Conservation (phyloP, 1,284 basidiomycete species). For the Ceratobasidium sp. region DNA sequence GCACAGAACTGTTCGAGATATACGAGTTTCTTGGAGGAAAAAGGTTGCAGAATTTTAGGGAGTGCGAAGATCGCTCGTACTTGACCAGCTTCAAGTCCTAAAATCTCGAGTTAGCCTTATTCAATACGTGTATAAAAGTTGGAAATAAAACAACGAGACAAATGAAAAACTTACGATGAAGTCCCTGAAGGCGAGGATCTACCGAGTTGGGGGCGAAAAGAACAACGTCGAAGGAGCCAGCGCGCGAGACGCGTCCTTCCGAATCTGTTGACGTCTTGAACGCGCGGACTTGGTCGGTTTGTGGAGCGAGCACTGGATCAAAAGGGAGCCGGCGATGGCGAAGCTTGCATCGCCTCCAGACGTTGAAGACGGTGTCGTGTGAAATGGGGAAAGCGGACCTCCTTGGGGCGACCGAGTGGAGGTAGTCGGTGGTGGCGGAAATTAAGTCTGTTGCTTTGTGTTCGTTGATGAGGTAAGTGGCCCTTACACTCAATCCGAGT, state of each 20-base stretch:
- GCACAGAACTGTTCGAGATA: neutral
- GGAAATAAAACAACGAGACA: neutral
- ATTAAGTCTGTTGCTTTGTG: conserved; percentile 5
- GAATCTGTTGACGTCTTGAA: neutral
- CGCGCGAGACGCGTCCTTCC: neutral
- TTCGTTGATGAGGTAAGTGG: neutral
- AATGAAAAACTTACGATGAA: conserved; percentile 4
- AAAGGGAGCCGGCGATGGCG: neutral
- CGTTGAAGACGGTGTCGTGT: neutral
- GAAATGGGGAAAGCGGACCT: neutral
- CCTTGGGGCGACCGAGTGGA: neutral
- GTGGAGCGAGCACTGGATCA: neutral
- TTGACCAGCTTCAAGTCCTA: neutral
- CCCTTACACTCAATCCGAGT: neutral
- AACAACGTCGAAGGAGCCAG: neutral
- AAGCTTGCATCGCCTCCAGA: conserved; percentile 21
- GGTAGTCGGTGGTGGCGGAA: neutral
- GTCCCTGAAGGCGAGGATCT: neutral
- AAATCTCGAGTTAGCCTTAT: neutral
- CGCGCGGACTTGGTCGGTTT: conserved; percentile 5
- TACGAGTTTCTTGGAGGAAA: neutral
- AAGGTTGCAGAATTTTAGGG: neutral
- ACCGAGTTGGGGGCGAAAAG: neutral
- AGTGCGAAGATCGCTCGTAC: neutral
- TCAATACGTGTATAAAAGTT: neutral